A percentile compares a stretch with the other conserved stretches of the same genome.
These are phyloP conservation scores for Prototheca wickerhamii DNA, from an alignment of 163 green algal genomes.

Conservation along the genomic window DNA sequence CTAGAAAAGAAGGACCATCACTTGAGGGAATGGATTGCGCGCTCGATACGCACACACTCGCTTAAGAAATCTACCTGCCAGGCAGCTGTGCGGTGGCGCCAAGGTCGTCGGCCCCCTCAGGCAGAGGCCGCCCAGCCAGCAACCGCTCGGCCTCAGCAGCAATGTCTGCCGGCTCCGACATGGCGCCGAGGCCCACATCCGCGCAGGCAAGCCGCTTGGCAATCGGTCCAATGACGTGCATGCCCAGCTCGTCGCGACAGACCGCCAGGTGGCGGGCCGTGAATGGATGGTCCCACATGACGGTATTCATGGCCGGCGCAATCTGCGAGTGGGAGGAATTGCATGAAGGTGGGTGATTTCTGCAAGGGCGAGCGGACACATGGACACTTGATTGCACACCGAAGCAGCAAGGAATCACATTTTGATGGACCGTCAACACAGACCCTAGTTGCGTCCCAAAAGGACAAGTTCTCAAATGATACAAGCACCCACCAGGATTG, in stretches of 20 bases:
- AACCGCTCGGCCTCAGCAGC: constrained; percentile 3
- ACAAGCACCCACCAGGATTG: constrained; percentile 38
- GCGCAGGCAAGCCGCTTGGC: constrained; percentile 87
- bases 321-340: constrained; percentile 41
- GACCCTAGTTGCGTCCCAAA: too few relatives aligned
- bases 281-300: constrained; percentile 88
- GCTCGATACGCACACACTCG: too few relatives aligned
- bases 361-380: too few relatives aligned
- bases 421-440: too few relatives aligned
- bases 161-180: constrained; percentile 58
- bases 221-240: constrained; percentile 55
- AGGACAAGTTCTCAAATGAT: not conserved
- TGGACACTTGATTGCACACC: not conserved
- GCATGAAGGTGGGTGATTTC: not conserved
- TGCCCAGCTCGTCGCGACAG: constrained; percentile 43
- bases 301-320: constrained; percentile 96
- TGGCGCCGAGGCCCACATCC: constrained; percentile 80
- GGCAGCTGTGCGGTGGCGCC: too few relatives aligned
- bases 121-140: too few relatives aligned
- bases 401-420: too few relatives aligned
- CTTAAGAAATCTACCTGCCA: too few relatives aligned
- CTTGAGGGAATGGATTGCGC: too few relatives aligned
- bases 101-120: too few relatives aligned
- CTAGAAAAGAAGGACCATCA: too few relatives aligned
- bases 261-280: constrained; percentile 68